Base-by-base conservation (phyloP, 2,329 filamentous ascomycete genomes). In the Chrysosporium keratinophilum region DNA sequence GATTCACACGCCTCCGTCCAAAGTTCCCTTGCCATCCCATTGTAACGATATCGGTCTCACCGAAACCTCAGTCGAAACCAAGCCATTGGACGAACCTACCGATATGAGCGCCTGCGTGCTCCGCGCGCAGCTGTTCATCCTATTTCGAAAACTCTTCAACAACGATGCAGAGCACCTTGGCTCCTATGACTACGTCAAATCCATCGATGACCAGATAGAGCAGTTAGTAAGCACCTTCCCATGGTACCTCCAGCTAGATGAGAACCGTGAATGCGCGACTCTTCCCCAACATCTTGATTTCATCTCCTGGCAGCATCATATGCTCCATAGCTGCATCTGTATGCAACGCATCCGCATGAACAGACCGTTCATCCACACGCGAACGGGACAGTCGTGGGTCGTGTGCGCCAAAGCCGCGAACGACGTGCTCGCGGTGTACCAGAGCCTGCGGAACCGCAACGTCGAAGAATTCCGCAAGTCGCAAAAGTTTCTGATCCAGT, bases 291-390 rank as follows among this genome's bases (percentile, higher is more conserved):
- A 54, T 14, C 58, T 61, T 33, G 60, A 64, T 9, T 54, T 52
- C 19, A 61, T 65, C 15, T 14, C 51, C 12, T 64, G 61, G 61
- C 62, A 65, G 54, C 57, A 61, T 43, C 60, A 61, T 42, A 55
- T 62, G 40, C 47, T 64, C 19, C 62, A 63, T 31, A 62, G 59
- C 6, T 60, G 58, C 43, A 61, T 64, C 41, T 63, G 59, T 52
- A 59, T 62, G 49, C 61, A 62, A 43, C 61, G 62, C 5, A 63
- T 64, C 44, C 61, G 62, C 2, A 60, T 63, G 54, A 60, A 63
- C 34, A 54, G 61, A 15, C 58, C 60, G 1, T 64, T 64, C 43
- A 59, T 64, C 4, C 57, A 60, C 43, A 57, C 59, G 1, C 60
- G 58, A 17, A 55, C 59, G 11, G 60, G 58, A 3, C 56, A 57